Evolutionary conservation across 192 early-diverging fungal species (phyloP).

Genomic region (Dissophora ornata): DNA sequence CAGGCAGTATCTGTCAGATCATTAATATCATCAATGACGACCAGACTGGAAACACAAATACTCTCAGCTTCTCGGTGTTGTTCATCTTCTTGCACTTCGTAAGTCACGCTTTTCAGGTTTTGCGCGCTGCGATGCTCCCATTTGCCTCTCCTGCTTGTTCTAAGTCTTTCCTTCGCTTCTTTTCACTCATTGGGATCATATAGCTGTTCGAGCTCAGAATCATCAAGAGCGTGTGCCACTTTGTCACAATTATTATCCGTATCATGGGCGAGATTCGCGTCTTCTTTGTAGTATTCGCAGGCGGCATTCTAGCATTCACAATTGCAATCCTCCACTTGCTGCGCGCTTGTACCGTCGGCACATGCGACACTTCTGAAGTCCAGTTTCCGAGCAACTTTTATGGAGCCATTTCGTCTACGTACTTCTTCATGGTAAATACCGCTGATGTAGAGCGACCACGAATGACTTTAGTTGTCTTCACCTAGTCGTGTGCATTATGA

Average conservation of each 20-base stretch:
- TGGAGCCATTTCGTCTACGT: conserved; percentile 5
- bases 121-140: not conserved
- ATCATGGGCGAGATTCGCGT: conserved; percentile 14
- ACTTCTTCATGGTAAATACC: conserved; percentile 24
- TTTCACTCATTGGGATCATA: no score
- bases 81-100: conserved; percentile 17
- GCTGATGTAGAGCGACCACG: no score
- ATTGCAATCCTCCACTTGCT: conserved; percentile 25
- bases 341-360: not conserved
- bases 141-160: not conserved
- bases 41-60: not conserved
- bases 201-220: conserved; percentile 32
- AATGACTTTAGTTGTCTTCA: no score
- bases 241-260: conserved; percentile 13
- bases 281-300: conserved; percentile 20
- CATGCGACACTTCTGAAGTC: not conserved
- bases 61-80: conserved; percentile 14
- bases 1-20: conserved; percentile 6
- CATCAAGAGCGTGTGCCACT: conserved; percentile 11
- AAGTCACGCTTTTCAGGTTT: not conserved
- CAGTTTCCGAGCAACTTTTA: not conserved
- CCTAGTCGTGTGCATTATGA: no score
- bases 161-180: no score
- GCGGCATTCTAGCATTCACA: conserved; percentile 14
- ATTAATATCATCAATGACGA: not conserved